Evolutionary conservation across 148 eudicot species (phyloP).

Genomic region (Rhododendron molle): DNA sequence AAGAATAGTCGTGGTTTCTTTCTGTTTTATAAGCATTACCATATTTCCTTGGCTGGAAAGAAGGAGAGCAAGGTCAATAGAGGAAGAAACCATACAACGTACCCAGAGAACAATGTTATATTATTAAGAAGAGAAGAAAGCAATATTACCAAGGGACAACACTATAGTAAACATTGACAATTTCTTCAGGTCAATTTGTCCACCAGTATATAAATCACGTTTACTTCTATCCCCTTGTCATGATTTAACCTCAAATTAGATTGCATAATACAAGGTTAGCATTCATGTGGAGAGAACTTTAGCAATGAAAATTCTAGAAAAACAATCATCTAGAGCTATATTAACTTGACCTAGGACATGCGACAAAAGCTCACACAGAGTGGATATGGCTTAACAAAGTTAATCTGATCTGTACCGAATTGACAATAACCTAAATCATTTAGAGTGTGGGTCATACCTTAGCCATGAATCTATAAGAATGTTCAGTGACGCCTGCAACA

Average conservation of each 20-base stretch:
- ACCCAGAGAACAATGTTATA: no score
- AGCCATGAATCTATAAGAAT: slow-evolving; percentile 74
- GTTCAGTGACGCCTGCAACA: slow-evolving; percentile 91
- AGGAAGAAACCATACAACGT: no score
- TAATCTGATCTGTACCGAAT: not conserved
- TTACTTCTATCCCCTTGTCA: not conserved
- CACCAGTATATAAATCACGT: not conserved
- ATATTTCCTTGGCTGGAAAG: not conserved
- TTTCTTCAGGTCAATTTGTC: not conserved
- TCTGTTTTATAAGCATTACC: not conserved
- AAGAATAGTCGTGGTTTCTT: not conserved
- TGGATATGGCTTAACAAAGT: not conserved
- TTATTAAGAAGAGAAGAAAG: no score
- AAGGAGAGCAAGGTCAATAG: not conserved
- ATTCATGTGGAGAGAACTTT: not conserved
- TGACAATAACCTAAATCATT: not conserved
- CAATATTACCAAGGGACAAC: not conserved
- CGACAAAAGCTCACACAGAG: not conserved
- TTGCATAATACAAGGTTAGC: not conserved
- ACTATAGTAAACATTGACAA: not conserved
- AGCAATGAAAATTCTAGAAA: not conserved
- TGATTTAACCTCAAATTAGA: not conserved
- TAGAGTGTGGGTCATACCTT: slow-evolving; percentile 45
- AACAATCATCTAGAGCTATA: not conserved
- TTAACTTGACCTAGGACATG: not conserved